phyloP scores from a whole-genome alignment of 2,329 filamentous ascomycete species.

The Pyrenochaeta sp. region DNA sequence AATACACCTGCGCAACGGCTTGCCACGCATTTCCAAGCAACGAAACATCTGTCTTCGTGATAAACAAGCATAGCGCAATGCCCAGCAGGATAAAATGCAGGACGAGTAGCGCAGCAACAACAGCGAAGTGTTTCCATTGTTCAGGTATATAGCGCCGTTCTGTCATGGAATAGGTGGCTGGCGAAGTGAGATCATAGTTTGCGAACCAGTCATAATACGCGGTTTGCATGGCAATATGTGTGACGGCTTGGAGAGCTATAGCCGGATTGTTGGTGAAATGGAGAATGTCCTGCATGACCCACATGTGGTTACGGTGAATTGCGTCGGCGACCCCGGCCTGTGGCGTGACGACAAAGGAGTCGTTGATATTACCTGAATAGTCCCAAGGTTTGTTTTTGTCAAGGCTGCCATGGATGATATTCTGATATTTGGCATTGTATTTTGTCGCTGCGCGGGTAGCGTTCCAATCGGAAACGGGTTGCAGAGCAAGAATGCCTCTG shows the following conservation, averaged over 20 bases:
- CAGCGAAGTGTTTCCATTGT: neutral
- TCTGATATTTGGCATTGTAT: neutral
- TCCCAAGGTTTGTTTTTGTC: neutral
- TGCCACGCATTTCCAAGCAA: conserved; percentile 9
- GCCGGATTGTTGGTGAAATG: conserved; percentile 1
- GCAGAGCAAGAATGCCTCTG: no score
- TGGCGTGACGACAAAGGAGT: neutral
- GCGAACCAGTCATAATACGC: conserved; percentile 5
- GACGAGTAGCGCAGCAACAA: neutral
- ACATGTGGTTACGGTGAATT: conserved; percentile 5
- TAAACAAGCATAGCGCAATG: neutral
- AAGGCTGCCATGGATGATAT: neutral
- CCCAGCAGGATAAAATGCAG: conserved; percentile 1
- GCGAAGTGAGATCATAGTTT: conserved; percentile 1
- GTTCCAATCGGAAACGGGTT: no score
- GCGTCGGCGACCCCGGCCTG: neutral
- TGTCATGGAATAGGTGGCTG: neutral
- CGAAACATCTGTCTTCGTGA: neutral
- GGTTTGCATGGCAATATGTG: conserved; percentile 3
- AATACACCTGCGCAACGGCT: conserved; percentile 5
- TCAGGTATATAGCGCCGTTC: neutral
- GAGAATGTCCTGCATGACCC: conserved; percentile 11
- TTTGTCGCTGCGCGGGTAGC: no score
- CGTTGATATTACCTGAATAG: neutral
- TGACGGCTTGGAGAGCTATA: conserved; percentile 3